Evolutionary conservation across 73 alveolate genomes (phyloP).

Genomic region (Paramecium sexaurelia): DNA sequence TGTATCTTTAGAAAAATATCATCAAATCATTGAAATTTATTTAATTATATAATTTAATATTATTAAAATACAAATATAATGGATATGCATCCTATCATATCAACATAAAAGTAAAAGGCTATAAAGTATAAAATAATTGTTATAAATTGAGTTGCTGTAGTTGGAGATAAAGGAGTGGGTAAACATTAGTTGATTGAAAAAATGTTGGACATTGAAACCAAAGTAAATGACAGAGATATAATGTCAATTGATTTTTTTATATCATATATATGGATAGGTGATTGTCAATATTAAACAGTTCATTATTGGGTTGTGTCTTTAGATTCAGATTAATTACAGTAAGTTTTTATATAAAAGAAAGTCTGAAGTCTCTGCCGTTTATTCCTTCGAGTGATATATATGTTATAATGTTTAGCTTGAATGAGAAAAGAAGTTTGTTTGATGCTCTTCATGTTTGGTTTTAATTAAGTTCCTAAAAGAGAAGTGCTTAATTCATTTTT

Average conservation of each 20-base stretch:
- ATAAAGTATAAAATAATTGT: background rate
- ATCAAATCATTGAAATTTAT: too few relatives aligned
- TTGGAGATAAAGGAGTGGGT: conserved; percentile 42
- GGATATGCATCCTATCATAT: conserved; percentile 3
- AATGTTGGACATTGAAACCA: conserved; percentile 31
- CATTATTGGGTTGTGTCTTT: conserved; percentile 4
- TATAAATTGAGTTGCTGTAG: conserved; percentile 14
- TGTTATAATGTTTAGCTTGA: background rate
- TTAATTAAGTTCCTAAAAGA: background rate
- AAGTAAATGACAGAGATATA: background rate
- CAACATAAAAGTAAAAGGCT: background rate
- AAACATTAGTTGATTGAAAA: conserved; percentile 19
- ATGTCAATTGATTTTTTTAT: conserved; percentile 20
- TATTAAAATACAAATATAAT: background rate
- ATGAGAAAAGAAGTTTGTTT: background rate
- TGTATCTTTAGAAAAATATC: too few relatives aligned
- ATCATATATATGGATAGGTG: conserved; percentile 23
- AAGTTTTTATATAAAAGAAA: background rate
- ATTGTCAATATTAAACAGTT: background rate
- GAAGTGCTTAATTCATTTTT: background rate
- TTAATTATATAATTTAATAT: background rate
- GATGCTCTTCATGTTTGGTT: background rate
- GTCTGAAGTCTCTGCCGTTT: background rate
- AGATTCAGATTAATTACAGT: background rate
- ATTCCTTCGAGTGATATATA: background rate